A percentile compares a stretch with the other conserved stretches of the same genome.
Evolutionary conservation across 106 monocot genomes (phyloP).

Genomic region (Dendrobium catenatum): DNA sequence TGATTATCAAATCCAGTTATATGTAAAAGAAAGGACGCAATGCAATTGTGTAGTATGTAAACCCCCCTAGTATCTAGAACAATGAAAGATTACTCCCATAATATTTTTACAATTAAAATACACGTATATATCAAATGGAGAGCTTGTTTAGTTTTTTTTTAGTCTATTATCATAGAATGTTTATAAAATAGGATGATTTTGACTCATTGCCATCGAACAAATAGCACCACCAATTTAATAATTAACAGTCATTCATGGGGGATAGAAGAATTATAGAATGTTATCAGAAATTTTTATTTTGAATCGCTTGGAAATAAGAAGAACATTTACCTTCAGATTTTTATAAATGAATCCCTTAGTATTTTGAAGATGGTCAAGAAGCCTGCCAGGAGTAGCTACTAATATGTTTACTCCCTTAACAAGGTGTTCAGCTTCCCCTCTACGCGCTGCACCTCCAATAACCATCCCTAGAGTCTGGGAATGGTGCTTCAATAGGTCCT

Average conservation of each 20-base stretch:
- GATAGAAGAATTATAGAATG: not conserved
- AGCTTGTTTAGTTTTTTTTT: not conserved
- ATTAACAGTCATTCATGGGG: not conserved
- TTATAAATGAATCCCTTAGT: conserved; percentile 83
- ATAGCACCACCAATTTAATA: not conserved
- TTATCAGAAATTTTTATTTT: not conserved
- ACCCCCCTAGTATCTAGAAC: not conserved
- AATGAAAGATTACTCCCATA: not conserved
- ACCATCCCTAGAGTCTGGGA: conserved; percentile 81
- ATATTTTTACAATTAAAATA: not conserved
- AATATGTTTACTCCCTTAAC: conserved; percentile 78
- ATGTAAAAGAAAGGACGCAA: not conserved
- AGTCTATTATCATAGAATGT: not conserved
- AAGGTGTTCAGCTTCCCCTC: conserved; percentile 73
- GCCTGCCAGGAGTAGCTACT: conserved; percentile 85
- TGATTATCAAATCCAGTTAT: not conserved
- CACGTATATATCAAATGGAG: not conserved
- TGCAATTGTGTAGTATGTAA: not conserved
- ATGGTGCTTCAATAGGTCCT: conserved; percentile 75
- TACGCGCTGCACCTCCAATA: conserved; percentile 62
- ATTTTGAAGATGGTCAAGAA: conserved; percentile 82
- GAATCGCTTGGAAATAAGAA: not conserved
- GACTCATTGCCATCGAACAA: not conserved
- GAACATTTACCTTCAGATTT: conserved; percentile 51
- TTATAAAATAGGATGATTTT: not conserved